Percentiles rank a stretch among this genome's conserved stretches.
These are phyloP conservation scores for Colletotrichum sp. DNA, from an alignment of 2,329 filamentous ascomycete genomes.

Conservation along the genomic window DNA sequence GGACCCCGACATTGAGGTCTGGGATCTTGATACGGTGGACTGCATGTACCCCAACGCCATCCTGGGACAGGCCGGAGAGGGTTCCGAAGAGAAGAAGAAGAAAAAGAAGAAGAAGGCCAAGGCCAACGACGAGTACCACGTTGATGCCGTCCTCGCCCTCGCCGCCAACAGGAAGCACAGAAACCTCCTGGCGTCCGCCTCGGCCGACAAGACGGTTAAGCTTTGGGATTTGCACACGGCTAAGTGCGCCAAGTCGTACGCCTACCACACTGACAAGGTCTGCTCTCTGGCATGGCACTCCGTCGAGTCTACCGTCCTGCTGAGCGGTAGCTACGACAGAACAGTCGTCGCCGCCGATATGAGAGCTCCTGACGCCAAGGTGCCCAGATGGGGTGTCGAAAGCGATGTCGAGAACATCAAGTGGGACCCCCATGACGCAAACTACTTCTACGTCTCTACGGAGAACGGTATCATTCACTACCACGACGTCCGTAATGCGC, in stretches of 20 bases:
- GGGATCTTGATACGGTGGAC: conserved; percentile 95
- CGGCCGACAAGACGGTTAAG: conserved; percentile 96
- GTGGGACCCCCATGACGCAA: conserved; percentile 92
- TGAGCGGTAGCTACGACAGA: conserved; percentile 94
- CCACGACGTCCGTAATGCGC: conserved; percentile 82
- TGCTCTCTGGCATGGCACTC: conserved; percentile 96
- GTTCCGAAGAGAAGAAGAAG: conserved; percentile 67
- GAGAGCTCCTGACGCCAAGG: conserved; percentile 85
- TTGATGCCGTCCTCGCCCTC: conserved; percentile 90
- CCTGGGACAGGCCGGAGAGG: conserved; percentile 74
- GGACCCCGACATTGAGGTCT: conserved; percentile 98
- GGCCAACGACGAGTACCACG: conserved; percentile 89
- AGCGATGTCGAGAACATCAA: conserved; percentile 91
- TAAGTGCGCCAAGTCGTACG: conserved; percentile 94
- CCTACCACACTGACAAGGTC: conserved; percentile 96
- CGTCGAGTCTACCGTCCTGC: conserved; percentile 81
- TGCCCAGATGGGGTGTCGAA: conserved; percentile 89
- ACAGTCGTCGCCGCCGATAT: conserved; percentile 96
- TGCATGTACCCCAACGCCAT: conserved; percentile 99
- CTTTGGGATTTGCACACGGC: conserved; percentile 95
- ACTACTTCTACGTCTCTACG: conserved; percentile 95
- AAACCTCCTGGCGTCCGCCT: conserved; percentile 92
- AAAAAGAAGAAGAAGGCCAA: conserved; percentile 92
- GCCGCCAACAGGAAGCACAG: conserved; percentile 92
- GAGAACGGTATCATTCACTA: conserved; percentile 92